Conservation (phyloP, 176 grass and related monocot species). For the Zizania latifolia region DNA sequence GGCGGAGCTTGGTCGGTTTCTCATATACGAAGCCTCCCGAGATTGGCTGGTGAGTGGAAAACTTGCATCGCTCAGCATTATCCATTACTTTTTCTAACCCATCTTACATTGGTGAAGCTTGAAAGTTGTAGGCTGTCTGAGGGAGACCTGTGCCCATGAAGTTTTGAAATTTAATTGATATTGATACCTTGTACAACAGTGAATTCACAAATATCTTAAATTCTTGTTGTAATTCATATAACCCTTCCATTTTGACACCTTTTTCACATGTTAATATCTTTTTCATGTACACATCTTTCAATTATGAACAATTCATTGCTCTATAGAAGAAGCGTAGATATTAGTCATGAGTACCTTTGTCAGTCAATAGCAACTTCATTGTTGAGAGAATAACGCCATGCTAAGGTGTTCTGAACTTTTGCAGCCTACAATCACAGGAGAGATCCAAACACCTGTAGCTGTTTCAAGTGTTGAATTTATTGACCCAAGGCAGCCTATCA, state of each 20-base stretch:
- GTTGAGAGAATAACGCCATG: neutral
- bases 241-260: neutral
- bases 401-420: slow-evolving; percentile 34
- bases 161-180: neutral
- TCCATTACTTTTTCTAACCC: neutral
- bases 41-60: slow-evolving; percentile 89
- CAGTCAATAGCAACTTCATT: neutral
- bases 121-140: neutral
- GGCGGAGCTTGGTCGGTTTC: slow-evolving; percentile 86
- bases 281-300: neutral
- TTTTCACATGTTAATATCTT: neutral
- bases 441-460: slow-evolving; percentile 78
- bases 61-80: neutral
- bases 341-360: neutral
- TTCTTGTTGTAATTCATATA: neutral
- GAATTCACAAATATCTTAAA: neutral
- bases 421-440: slow-evolving; percentile 89
- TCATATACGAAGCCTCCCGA: slow-evolving; percentile 92
- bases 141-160: neutral
- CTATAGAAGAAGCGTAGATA: neutral
- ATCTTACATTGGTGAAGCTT: neutral
- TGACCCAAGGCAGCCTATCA: slow-evolving; percentile 86
- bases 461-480: slow-evolving; percentile 92
- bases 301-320: neutral
- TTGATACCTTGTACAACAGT: neutral